Percentiles rank a stretch among this genome's conserved stretches.
These are phyloP conservation scores for Russula virescens DNA, from an alignment of 768 basidiomycete genomes.

Conservation along the genomic window DNA sequence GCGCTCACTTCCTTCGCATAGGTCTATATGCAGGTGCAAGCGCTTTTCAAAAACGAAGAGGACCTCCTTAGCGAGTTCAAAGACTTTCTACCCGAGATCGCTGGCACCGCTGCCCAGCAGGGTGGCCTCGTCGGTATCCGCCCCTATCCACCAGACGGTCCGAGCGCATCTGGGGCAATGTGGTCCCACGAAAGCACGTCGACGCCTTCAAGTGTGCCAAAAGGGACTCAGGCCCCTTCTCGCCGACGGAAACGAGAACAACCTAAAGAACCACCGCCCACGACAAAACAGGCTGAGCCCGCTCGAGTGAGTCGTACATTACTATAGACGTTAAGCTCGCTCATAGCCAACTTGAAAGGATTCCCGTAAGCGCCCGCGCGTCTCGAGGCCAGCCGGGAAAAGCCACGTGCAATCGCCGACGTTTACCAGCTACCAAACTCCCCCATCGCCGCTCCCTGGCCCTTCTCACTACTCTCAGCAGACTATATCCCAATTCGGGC, in stretches of 20 bases:
- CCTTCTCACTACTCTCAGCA: conserved; percentile 16
- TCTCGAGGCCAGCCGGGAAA: conserved; percentile 14
- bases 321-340: background rate
- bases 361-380: conserved; percentile 23
- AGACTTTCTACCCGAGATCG: conserved; percentile 67
- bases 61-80: conserved; percentile 79
- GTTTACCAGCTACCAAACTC: conserved; percentile 20
- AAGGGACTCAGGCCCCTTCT: conserved; percentile 22
- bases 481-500: conserved; percentile 7
- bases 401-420: conserved; percentile 23
- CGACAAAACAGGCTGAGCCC: conserved; percentile 9
- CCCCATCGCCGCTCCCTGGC: conserved; percentile 22
- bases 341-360: conserved; percentile 15
- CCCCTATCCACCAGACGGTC: conserved; percentile 41
- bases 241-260: conserved; percentile 48
- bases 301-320: conserved; percentile 12
- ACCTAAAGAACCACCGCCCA: conserved; percentile 44
- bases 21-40: conserved; percentile 75
- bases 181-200: conserved; percentile 24
- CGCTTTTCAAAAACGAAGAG: conserved; percentile 74
- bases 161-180: conserved; percentile 30
- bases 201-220: conserved; percentile 3
- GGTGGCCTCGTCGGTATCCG: conserved; percentile 43
- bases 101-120: conserved; percentile 38
- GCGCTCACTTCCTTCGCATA: conserved; percentile 40